Base-by-base conservation (phyloP, 2,329 filamentous ascomycete species). In the Neofusicoccum laricinum region DNA sequence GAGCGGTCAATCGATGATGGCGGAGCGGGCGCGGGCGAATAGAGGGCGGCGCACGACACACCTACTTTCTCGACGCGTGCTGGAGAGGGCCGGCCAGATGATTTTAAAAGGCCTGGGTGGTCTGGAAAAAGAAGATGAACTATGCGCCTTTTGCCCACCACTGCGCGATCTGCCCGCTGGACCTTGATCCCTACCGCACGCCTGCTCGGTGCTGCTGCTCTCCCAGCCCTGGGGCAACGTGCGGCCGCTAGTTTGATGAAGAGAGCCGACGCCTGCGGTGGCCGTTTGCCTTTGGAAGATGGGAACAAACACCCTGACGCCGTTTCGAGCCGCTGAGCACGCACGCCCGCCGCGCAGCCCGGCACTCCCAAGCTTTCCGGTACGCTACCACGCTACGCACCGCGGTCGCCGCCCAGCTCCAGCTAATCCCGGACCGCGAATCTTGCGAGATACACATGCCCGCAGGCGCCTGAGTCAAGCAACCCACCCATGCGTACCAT, bases 191-290 rank as follows among this genome's bases (percentile, higher is more conserved):
- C 49, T 51, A 51, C 49, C 46, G 25, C 46, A 17, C 45, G 45
- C 46, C 46, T n/a, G 51, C 40, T 17, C 21, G 53, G 19, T 7
- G 19, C 53, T 40, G 11, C 30, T 57, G 53, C 36, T 43, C 19
- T 45, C 38, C 34, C 21, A 38, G 46, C 58, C 45, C 58, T 50
- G 34, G 58, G 58, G 40, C 32, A 61, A 50, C 43, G 58, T 62
- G 59, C 59, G 45, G 48, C 61, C 61, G 61, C 61, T 63, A 63
- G 55, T 59, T 46, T 46, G 53, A 45, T 46, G 55, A 46, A 43
- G 53, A 45, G 34, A 55, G 51, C 51, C 32, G 45, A 17, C 45
- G 48, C 30, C 25, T 32, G 21, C 48, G n/a, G 48, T 17, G 48
- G 25, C 32, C 50, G 36, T 61, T 48, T 61, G 45, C 43, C 57